Base-by-base conservation (phyloP, 2,329 filamentous ascomycete genomes). In the Colletotrichum tropicicola region DNA sequence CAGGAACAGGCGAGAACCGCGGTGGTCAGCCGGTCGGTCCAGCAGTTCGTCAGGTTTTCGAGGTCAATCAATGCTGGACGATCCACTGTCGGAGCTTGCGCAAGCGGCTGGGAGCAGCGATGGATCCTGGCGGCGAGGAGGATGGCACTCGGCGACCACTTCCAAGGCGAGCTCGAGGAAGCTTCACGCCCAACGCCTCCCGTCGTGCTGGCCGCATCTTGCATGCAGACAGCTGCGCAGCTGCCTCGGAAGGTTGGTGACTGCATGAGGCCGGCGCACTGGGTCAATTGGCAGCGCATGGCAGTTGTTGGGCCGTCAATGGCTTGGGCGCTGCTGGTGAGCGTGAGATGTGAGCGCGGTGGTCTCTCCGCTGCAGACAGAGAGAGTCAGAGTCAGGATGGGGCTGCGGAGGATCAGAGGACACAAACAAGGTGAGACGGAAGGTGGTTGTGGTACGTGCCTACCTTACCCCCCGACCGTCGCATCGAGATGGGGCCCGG, bases 31-130 rank as follows among this genome's bases (percentile, higher is more conserved):
- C 39, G 54, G 55, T 55, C 52, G 37, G 17, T 30, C 45, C 30
- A 63, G 45, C 54, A 59, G 35, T 59, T 59, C 37, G 17, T 28
- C 54, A 17, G 39, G 39, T 17, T 8, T 43, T 43, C 39, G 12
- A 59, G 54, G 37, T 13, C 54, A 52, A 59, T 51, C 53, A 48
- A 52, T 59, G 47, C 55, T 59, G 30, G 55, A 27, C 54, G 30
- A 32, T 37, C 59, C 59, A 52, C 59, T 47, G 47, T 35, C 27
- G 17, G 54, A 63, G 39, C 54, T 59, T 59, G 59, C 53, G 59
- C 37, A 49, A 57, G 52, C 43, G 44, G 51, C 32, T 51, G 30
- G 47, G 23, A 63, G 39, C 13, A 58, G 59, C 53, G 54, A 58
- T 19, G 32, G 53, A 19, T 48, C 30, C 52, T 56, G 53, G 25